These are phyloP conservation scores for Apiospora koreana DNA, from an alignment of 2,329 filamentous ascomycete species.

Conservation along the genomic window DNA sequence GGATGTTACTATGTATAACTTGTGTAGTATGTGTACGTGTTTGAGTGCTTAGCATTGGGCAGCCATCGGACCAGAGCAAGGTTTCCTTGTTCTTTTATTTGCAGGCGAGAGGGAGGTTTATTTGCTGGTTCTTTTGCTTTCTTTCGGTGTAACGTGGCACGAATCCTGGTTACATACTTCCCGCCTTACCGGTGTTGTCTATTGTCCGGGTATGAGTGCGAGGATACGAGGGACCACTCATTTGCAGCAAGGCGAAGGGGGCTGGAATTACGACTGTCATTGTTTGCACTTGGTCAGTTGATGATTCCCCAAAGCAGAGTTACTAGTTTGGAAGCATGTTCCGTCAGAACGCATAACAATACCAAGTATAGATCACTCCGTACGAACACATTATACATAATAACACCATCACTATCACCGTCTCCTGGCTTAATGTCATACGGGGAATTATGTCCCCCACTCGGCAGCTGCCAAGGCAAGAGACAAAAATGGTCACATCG, in stretches of 20 bases:
- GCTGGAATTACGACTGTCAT: neutral
- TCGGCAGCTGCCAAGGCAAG: neutral
- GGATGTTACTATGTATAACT: neutral
- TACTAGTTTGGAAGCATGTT: neutral
- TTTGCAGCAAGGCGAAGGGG: neutral
- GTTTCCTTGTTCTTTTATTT: neutral
- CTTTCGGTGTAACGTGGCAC: neutral
- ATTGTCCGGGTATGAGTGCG: neutral
- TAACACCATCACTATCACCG: neutral
- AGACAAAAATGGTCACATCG: neutral
- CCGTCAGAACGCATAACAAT: neutral
- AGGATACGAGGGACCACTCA: neutral
- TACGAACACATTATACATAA: neutral
- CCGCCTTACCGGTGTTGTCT: neutral
- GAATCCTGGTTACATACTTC: neutral
- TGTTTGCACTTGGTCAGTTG: neutral
- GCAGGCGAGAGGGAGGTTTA: neutral
- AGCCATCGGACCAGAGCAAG: neutral
- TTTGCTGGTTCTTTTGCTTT: neutral
- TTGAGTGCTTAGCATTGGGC: neutral
- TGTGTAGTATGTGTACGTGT: neutral
- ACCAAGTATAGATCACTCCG: neutral
- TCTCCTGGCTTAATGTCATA: neutral
- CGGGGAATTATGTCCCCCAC: neutral
- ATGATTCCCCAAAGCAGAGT: neutral